phyloP scores from a whole-genome alignment of 352 stramenopile species.

The Hyaloperonospora brassicae region DNA sequence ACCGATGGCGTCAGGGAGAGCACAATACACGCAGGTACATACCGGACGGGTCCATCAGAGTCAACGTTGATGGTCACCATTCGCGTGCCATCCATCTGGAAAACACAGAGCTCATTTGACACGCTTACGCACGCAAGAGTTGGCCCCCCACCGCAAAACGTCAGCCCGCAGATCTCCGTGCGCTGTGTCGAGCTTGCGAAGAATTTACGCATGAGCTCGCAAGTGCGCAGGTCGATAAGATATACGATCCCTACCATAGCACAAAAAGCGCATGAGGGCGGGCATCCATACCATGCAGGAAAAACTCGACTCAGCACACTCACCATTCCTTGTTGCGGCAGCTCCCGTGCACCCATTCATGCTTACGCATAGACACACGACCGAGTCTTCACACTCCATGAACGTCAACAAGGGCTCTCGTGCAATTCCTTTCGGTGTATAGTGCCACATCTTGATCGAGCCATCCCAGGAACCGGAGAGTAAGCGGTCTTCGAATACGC shows the following conservation, averaged over 20 bases:
- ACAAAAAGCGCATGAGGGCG: neutral
- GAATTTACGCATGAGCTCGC: constrained; percentile 56
- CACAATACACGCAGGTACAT: constrained; percentile 6
- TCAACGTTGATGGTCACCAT: constrained; percentile 52
- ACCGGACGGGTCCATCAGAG: constrained; percentile 54
- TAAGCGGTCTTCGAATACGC: constrained; percentile 66
- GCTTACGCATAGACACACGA: constrained; percentile 63
- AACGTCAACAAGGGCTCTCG: constrained; percentile 53
- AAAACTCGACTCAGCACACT: neutral
- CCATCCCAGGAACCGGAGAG: constrained; percentile 70
- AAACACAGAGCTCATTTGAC: constrained; percentile 67
- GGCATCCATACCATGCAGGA: too few relatives aligned
- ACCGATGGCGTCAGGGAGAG: neutral
- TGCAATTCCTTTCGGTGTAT: constrained; percentile 56
- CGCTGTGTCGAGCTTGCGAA: constrained; percentile 46
- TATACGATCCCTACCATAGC: constrained; percentile 42
- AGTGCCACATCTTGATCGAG: constrained; percentile 78
- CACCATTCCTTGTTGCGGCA: constrained; percentile 59
- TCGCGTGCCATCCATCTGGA: constrained; percentile 50
- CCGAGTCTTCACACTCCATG: constrained; percentile 71
- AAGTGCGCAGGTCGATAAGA: constrained; percentile 58
- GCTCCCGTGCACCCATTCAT: constrained; percentile 48
- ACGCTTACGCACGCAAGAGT: constrained; percentile 56
- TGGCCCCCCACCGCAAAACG: constrained; percentile 47
- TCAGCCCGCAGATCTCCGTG: constrained; percentile 51